phyloP scores from a whole-genome alignment of 495 filamentous ascomycete genomes.

The Penicillium dipodomyicola region DNA sequence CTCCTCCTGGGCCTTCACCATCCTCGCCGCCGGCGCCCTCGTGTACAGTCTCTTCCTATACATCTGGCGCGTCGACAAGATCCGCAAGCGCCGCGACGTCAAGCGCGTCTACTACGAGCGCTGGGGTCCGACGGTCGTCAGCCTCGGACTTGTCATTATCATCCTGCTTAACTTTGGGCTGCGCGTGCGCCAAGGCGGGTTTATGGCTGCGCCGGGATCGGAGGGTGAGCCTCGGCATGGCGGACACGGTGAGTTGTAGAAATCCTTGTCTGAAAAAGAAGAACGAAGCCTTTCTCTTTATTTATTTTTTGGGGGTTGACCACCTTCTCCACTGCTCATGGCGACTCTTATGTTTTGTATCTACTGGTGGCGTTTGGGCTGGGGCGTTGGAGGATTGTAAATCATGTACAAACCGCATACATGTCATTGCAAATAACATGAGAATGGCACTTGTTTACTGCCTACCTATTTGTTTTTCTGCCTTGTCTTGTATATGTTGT shows the following conservation, averaged over 20 bases:
- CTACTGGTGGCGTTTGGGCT: slow-evolving; percentile 2
- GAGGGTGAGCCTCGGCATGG: slow-evolving; percentile 11
- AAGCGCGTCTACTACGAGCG: slow-evolving; percentile 79
- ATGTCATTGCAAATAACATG: slow-evolving; percentile 9
- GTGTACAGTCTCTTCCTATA: slow-evolving; percentile 80
- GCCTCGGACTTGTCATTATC: slow-evolving; percentile 65
- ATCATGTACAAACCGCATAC: slow-evolving; percentile 10
- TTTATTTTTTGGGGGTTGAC: neutral
- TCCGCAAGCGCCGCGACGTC: slow-evolving; percentile 74
- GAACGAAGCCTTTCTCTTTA: neutral
- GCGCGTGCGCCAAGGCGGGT: slow-evolving; percentile 36
- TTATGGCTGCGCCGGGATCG: slow-evolving; percentile 22
- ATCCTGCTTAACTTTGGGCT: slow-evolving; percentile 72
- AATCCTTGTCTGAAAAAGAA: neutral
- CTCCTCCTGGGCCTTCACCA: slow-evolving; percentile 74
- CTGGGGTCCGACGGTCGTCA: slow-evolving; percentile 81
- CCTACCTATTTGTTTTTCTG: neutral
- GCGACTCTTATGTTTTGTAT: slow-evolving; percentile 7
- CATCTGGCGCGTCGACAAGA: slow-evolving; percentile 80
- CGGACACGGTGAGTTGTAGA: slow-evolving; percentile 21
- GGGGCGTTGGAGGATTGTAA: slow-evolving; percentile 8
- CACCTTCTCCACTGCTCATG: neutral
- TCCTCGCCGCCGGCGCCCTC: slow-evolving; percentile 70
- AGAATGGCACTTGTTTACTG: neutral
- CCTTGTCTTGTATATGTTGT: neutral